Evolutionary conservation across 2,329 filamentous ascomycete species (phyloP), one percentile per base, ranked within the genome.

Genomic region (Cladorrhinum sp.): DNA sequence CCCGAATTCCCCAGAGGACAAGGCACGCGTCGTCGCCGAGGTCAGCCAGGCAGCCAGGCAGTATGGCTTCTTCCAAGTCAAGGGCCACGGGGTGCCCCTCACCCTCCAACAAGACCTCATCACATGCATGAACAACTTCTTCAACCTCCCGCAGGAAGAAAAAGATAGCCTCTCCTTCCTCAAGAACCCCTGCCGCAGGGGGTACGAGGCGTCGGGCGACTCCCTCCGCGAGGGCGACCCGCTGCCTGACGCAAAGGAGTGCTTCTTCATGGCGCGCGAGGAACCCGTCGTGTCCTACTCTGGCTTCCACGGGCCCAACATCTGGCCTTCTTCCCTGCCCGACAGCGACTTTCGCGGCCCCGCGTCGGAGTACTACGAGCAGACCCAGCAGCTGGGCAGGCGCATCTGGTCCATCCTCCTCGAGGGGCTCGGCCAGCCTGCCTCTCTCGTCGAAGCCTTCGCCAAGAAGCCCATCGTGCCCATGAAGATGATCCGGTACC

Each of bases 281-380:
- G 66, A 69, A 14, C 66, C 69, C 4, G 64, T 59, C 10, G 23
- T 69, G 3, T 70, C 69, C 28, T 56, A 57, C 3, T 24, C 60
- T 1, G 69, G 69, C 14, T 65, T 71, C 56, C 60, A 70, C 55
- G 69, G 72, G 10, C 72, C 72, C 7, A 74, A 74, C 46, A 57
- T 70, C 9, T 74, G 72, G 72, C 73, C 72, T 1, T 4, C n/a
- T 18, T 33, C 65, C 48, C 62, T 72, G 4, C 67, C 71, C 1
- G 65, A 69, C 18, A 62, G 67, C 4, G 62, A 73, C 8, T 74
- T 74, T 63, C 71, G 64, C 48, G 57, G 50, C 3, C 71, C 69
- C 0, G 65, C 69, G 23, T 65, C 55, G 62, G 58, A 61, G 20
- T 71, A 71, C 50, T 73, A 72, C 60, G 18, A 68, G 54, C 9